These are phyloP conservation scores for Boletus subluridellus DNA, from an alignment of 1,284 basidiomycete genomes.

Conservation along the genomic window DNA sequence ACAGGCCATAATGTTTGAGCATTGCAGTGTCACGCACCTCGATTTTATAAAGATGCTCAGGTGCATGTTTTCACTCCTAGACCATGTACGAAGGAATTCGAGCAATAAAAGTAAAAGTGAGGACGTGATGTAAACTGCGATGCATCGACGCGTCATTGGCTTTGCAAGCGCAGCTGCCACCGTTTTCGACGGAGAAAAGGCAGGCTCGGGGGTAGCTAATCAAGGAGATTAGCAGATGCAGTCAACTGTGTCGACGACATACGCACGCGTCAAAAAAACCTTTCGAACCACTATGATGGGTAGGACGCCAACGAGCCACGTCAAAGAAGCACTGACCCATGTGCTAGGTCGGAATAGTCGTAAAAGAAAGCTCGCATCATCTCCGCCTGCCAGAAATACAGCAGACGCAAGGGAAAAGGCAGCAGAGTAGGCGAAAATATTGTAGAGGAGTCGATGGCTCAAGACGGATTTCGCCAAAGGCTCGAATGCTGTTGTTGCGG, in stretches of 20 bases:
- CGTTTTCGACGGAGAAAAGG: constrained; percentile 51
- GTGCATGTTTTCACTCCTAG: constrained; percentile 38
- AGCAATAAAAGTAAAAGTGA: constrained; percentile 40
- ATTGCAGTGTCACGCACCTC: constrained; percentile 40
- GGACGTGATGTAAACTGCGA: constrained; percentile 45
- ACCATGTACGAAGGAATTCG: constrained; percentile 38
- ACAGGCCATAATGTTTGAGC: neutral
- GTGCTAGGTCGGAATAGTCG: constrained; percentile 28
- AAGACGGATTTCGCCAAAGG: constrained; percentile 57
- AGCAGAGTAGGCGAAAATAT: constrained; percentile 50
- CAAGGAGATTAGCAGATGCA: constrained; percentile 1
- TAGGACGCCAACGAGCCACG: constrained; percentile 42
- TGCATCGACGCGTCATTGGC: constrained; percentile 41
- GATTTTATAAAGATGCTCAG: constrained; percentile 61
- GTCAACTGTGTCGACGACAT: neutral
- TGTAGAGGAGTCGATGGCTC: constrained; percentile 51
- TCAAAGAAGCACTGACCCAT: constrained; percentile 31
- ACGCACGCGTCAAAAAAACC: constrained; percentile 51
- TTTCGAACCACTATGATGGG: constrained; percentile 57
- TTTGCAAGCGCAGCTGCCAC: constrained; percentile 47
- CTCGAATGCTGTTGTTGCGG: constrained; percentile 52
- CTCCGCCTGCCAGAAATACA: constrained; percentile 29
- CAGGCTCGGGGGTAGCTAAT: constrained; percentile 45
- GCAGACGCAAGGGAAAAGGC: constrained; percentile 45
- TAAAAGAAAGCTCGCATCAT: constrained; percentile 15